Evolutionary conservation across 805 yeast genomes (phyloP).

Genomic region (Schwanniomyces vanrijiae): DNA sequence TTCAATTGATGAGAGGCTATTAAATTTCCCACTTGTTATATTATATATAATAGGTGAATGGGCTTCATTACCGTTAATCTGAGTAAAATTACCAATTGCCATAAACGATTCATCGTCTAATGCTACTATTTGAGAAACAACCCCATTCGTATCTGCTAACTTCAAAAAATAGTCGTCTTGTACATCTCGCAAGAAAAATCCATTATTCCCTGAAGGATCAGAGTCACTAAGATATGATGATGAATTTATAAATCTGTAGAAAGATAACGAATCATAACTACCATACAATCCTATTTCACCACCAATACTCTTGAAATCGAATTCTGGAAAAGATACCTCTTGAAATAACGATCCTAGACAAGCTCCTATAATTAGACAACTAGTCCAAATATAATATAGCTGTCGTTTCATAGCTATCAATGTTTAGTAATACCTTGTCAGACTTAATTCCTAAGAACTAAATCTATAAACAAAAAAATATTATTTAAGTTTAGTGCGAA

Average conservation of each 20-base stretch:
- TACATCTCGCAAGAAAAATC: constrained; percentile 22
- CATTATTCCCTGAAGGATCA: constrained; percentile 6
- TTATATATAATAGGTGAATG: constrained; percentile 38
- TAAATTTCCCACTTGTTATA: constrained; percentile 21
- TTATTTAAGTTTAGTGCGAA: not conserved
- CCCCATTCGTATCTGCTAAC: constrained; percentile 33
- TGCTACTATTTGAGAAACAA: constrained; percentile 24
- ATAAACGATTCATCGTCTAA: constrained; percentile 28
- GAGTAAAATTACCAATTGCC: constrained; percentile 36
- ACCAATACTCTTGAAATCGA: constrained; percentile 26
- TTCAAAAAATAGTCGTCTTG: constrained; percentile 14
- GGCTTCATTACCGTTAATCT: constrained; percentile 24
- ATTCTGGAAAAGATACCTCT: constrained; percentile 14
- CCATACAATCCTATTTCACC: constrained; percentile 33
- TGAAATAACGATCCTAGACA: constrained; percentile 2
- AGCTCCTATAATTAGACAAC: not conserved
- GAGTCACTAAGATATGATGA: constrained; percentile 16
- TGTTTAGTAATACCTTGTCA: not conserved
- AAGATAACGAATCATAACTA: constrained; percentile 25
- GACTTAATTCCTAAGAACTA: not conserved
- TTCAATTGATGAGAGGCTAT: constrained; percentile 18
- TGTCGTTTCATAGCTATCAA: not conserved
- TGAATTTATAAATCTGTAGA: constrained; percentile 25
- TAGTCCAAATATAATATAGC: not conserved
- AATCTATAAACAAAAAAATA: not conserved